A percentile compares a stretch with the other conserved stretches of the same genome.
These are phyloP conservation scores for Amaranthus palmeri DNA, from an alignment of 148 eudicot genomes.

Conservation along the genomic window DNA sequence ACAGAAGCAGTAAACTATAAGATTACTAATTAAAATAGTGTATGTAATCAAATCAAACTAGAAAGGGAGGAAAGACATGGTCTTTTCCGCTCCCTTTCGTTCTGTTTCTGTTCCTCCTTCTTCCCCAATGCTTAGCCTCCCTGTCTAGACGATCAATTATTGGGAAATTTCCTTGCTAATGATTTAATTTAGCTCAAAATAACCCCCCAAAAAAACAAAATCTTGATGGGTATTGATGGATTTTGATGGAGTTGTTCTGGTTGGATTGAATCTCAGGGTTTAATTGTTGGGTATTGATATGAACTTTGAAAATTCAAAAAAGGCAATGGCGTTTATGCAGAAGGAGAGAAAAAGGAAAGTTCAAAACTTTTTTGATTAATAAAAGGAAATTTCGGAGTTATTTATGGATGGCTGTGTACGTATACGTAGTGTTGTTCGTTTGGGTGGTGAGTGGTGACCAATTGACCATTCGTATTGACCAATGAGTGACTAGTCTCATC, in stretches of 20 bases:
- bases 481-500: too few species aligned
- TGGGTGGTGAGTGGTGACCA: too few species aligned
- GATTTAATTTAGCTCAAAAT: constrained; percentile 12
- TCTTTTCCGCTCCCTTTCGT: background rate
- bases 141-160: constrained; percentile 10
- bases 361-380: background rate
- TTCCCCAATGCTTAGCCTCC: background rate
- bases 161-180: constrained; percentile 13
- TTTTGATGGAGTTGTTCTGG: background rate
- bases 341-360: background rate
- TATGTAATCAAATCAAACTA: background rate
- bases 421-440: too few species aligned
- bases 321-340: background rate
- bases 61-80: background rate
- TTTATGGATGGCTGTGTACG: too few species aligned
- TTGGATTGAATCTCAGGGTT: background rate
- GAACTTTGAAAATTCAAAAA: background rate
- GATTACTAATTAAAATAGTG: background rate
- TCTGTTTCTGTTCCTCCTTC: background rate
- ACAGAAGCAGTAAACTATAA: background rate
- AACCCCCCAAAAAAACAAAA: background rate
- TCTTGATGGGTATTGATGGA: too few species aligned
- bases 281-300: too few species aligned
- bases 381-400: too few species aligned
- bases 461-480: too few species aligned